These are phyloP conservation scores for Endocarpon pusillum DNA, from an alignment of 495 filamentous ascomycete genomes.

Conservation along the genomic window DNA sequence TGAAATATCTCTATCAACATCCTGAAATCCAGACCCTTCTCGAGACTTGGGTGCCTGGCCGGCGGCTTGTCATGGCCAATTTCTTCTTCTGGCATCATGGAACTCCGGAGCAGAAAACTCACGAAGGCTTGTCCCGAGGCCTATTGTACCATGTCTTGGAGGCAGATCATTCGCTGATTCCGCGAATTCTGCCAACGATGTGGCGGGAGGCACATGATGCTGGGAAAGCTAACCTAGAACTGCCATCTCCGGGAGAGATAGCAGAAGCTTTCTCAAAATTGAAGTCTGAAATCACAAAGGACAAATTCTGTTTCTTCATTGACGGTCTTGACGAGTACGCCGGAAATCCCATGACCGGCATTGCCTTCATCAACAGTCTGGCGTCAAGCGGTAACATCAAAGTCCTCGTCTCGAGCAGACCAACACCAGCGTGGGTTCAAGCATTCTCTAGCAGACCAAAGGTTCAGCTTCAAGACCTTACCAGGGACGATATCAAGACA, in stretches of 20 bases:
- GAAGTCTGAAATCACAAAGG: neutral
- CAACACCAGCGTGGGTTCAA: constrained; percentile 26
- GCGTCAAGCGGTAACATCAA: constrained; percentile 15
- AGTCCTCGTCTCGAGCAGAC: constrained; percentile 32
- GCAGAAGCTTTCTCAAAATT: neutral
- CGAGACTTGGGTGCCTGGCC: constrained; percentile 14
- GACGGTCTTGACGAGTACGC: constrained; percentile 31
- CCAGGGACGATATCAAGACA: neutral
- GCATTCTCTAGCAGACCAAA: constrained; percentile 13
- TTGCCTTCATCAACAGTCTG: neutral
- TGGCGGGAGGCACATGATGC: constrained; percentile 5
- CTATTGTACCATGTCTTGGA: constrained; percentile 23
- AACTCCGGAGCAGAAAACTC: constrained; percentile 20
- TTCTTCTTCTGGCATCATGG: constrained; percentile 33
- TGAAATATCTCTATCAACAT: constrained; percentile 20
- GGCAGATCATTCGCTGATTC: constrained; percentile 17
- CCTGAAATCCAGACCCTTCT: constrained; percentile 6
- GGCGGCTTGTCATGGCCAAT: constrained; percentile 16
- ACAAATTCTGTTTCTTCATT: constrained; percentile 26
- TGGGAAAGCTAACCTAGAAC: too few relatives aligned
- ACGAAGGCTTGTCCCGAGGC: constrained; percentile 23
- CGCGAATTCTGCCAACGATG: constrained; percentile 9
- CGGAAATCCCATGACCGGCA: constrained; percentile 10
- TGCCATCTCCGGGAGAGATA: constrained; percentile 11
- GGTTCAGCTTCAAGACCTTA: constrained; percentile 3